Percentiles rank a stretch among this genome's conserved stretches.
These are phyloP conservation scores for Xenosphaeropsis pyriputrescens DNA, from an alignment of 2,329 filamentous ascomycete species.

Conservation along the genomic window DNA sequence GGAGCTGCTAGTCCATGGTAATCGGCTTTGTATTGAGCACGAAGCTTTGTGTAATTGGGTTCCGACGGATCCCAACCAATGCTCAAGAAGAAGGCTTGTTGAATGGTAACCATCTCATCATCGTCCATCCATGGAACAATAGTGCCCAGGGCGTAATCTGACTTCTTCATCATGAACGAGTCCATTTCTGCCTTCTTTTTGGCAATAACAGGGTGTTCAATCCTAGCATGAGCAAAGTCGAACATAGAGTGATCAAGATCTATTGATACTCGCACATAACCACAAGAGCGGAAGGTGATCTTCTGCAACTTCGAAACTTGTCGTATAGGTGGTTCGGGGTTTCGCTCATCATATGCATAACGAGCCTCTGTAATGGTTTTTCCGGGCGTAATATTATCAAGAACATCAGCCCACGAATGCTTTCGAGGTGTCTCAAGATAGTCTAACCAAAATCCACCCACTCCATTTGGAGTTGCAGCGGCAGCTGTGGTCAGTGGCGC, in stretches of 20 bases:
- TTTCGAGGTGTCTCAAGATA: conserved; percentile 15
- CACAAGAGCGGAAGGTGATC: conserved; percentile 16
- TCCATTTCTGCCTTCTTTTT: conserved; percentile 12
- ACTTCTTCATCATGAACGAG: conserved; percentile 15
- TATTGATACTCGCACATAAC: conserved; percentile 14
- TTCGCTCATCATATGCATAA: conserved; percentile 17
- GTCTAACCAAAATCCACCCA: conserved; percentile 17
- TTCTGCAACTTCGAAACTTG: conserved; percentile 8
- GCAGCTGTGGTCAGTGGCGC: conserved; percentile 1
- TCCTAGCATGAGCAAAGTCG: conserved; percentile 4
- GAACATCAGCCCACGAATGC: conserved; percentile 32
- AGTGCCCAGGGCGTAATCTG: conserved; percentile 9
- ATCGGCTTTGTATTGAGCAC: too few species aligned
- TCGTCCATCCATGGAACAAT: conserved; percentile 13
- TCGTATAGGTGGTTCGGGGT: conserved; percentile 10
- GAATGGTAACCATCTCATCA: conserved; percentile 9
- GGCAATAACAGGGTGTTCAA: conserved; percentile 5
- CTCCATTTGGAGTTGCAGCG: conserved; percentile 2
- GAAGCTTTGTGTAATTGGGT: too few species aligned
- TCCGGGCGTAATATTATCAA: conserved; percentile 33
- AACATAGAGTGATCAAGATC: conserved; percentile 15
- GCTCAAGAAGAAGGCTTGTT: conserved; percentile 13
- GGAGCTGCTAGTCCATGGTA: too few species aligned
- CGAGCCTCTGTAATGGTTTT: conserved; percentile 25
- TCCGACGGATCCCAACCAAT: conserved; percentile 8